Percentiles rank a stretch among this genome's conserved stretches.
These are phyloP conservation scores for Paramyrothecium roridum DNA, from an alignment of 2,329 filamentous ascomycete genomes.

Conservation along the genomic window DNA sequence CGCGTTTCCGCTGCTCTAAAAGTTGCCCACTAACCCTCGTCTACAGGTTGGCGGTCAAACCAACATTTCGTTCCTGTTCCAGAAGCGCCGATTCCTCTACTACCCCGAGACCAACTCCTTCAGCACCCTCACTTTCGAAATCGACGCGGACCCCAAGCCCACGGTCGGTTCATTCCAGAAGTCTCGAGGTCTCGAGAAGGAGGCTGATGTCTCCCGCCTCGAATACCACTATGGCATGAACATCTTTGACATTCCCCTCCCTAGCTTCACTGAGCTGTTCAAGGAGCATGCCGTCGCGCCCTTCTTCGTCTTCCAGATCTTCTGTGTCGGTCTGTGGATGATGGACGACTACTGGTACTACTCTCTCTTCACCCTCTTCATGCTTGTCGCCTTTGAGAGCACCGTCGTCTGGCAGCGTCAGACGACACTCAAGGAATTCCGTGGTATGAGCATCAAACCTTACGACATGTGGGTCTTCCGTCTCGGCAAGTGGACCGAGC, in stretches of 20 bases:
- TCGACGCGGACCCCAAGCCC: slow-evolving; percentile 85
- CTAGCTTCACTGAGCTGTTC: slow-evolving; percentile 92
- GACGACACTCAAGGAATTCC: slow-evolving; percentile 91
- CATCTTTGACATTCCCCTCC: slow-evolving; percentile 96
- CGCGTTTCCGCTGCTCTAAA: not conserved
- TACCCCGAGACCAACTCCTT: slow-evolving; percentile 70
- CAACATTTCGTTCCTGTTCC: slow-evolving; percentile 88
- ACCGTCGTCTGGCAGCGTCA: slow-evolving; percentile 99
- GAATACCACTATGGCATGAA: slow-evolving; percentile 95
- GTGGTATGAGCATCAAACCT: slow-evolving; percentile 98
- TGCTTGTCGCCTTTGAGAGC: slow-evolving; percentile 96
- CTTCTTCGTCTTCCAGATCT: slow-evolving; percentile 99
- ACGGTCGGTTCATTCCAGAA: slow-evolving; percentile 74
- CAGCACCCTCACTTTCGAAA: slow-evolving; percentile 74
- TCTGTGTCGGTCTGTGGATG: slow-evolving; percentile 98
- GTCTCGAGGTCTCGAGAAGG: slow-evolving; percentile 69
- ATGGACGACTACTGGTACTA: slow-evolving; percentile 99
- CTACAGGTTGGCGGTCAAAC: slow-evolving; percentile 65
- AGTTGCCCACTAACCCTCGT: not conserved
- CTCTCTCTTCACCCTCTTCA: slow-evolving; percentile 96
- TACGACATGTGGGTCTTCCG: slow-evolving; percentile 93
- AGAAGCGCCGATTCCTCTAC: slow-evolving; percentile 95
- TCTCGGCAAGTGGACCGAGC: slow-evolving; percentile 81
- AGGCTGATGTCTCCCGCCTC: slow-evolving; percentile 73
- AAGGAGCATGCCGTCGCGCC: slow-evolving; percentile 97